Evolutionary conservation across 495 filamentous ascomycete species (phyloP).

Genomic region (Evansstolkia leycettana): DNA sequence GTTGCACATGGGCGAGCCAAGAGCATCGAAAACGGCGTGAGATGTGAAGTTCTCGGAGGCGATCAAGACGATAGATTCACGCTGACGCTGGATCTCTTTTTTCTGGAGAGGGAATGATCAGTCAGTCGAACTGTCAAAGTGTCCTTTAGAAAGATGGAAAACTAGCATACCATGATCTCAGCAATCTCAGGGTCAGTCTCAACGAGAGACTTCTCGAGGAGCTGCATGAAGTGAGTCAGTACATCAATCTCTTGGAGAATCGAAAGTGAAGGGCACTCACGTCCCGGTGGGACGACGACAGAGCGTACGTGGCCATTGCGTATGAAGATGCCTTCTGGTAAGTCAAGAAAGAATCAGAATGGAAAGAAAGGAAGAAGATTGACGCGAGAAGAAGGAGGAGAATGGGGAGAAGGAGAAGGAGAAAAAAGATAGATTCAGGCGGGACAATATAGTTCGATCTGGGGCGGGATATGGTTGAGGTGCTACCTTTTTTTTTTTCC

Average conservation of each 20-base stretch:
- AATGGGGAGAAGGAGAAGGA: slow-evolving; percentile 2
- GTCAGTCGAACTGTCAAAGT: background rate
- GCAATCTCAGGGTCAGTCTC: slow-evolving; percentile 85
- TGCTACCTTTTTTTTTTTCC: background rate
- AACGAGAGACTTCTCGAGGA: slow-evolving; percentile 79
- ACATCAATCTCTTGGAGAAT: slow-evolving; percentile 6
- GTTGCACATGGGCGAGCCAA: slow-evolving; percentile 99
- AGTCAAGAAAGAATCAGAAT: background rate
- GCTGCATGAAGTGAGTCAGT: slow-evolving; percentile 50
- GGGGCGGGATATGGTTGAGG: slow-evolving; percentile 4
- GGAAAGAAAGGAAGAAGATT: background rate
- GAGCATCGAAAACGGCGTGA: slow-evolving; percentile 87
- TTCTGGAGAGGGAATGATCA: slow-evolving; percentile 43
- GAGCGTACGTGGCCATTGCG: slow-evolving; percentile 62
- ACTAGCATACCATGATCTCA: slow-evolving; percentile 70
- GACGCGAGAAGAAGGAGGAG: slow-evolving; percentile 5
- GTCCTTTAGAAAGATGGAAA: too few species aligned
- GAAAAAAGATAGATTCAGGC: slow-evolving; percentile 2
- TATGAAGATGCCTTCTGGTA: slow-evolving; percentile 7
- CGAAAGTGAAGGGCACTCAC: slow-evolving; percentile 37
- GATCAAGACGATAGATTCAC: slow-evolving; percentile 96
- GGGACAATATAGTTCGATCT: slow-evolving; percentile 7
- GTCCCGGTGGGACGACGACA: slow-evolving; percentile 78
- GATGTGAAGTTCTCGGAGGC: slow-evolving; percentile 99
- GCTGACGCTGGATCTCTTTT: slow-evolving; percentile 91